A percentile compares a stretch with the other conserved stretches of the same genome.
Conservation (phyloP, 371 early-diverging fungal genomes). For the Dinochytrium kinnereticum region DNA sequence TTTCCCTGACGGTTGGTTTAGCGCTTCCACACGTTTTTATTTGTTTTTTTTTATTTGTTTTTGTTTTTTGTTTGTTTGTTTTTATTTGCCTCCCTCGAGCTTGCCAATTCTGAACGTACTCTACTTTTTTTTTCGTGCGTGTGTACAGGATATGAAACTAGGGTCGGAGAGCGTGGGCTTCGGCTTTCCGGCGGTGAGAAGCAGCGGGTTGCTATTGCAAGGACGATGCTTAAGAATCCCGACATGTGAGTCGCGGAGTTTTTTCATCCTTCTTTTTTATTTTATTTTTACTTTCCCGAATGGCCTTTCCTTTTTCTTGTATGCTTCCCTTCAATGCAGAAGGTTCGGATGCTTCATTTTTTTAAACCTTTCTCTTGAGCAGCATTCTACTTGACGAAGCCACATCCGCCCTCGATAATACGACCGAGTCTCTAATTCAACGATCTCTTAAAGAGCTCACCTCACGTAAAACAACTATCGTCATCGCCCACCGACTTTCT, state of each 20-base stretch:
- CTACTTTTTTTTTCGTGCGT: no score
- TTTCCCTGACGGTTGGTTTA: slow-evolving; percentile 50
- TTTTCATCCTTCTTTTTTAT: slow-evolving; percentile 14
- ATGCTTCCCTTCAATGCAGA: no score
- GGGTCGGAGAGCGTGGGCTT: slow-evolving; percentile 95
- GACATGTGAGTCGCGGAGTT: slow-evolving; percentile 46
- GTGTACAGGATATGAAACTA: slow-evolving; percentile 79
- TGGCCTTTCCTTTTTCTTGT: no score
- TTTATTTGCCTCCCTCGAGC: no score
- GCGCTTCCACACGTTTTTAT: no score
- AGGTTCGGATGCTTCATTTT: no score
- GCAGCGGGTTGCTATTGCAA: slow-evolving; percentile 90
- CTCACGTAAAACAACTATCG: slow-evolving; percentile 48
- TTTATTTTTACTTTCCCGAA: no score
- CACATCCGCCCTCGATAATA: slow-evolving; percentile 89
- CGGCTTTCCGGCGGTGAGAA: slow-evolving; percentile 90
- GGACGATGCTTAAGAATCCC: slow-evolving; percentile 74
- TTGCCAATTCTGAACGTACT: no score
- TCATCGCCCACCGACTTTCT: slow-evolving; percentile 85
- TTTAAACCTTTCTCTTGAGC: no score
- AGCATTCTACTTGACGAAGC: slow-evolving; percentile 66
- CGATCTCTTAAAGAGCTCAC: slow-evolving; percentile 67
- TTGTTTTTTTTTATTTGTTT: no score
- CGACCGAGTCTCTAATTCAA: slow-evolving; percentile 85
- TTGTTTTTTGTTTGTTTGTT: no score